Conservation (phyloP, 2,329 filamentous ascomycete genomes). For the Talaromyces sp. region DNA sequence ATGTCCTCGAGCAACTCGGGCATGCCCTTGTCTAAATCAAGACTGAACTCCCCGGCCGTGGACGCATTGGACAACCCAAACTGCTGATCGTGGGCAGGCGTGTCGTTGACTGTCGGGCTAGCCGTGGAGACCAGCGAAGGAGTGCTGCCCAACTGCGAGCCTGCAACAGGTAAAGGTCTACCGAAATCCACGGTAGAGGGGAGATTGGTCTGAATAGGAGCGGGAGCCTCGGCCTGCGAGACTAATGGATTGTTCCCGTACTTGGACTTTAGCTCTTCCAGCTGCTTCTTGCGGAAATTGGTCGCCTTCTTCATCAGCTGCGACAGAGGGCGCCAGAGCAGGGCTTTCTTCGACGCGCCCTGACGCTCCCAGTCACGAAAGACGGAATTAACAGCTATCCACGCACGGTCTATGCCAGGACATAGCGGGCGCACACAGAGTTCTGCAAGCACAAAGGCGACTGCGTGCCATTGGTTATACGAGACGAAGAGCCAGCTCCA, state of each 20-base stretch:
- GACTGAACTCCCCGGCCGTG: conserved; percentile 8
- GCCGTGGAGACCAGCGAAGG: background rate
- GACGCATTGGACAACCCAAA: background rate
- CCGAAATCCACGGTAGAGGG: background rate
- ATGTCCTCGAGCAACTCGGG: conserved; percentile 20
- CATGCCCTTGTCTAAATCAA: conserved; percentile 23
- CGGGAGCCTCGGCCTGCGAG: background rate
- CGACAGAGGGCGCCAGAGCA: conserved; percentile 59
- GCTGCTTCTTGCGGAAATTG: conserved; percentile 48
- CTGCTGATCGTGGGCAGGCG: background rate
- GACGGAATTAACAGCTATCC: conserved; percentile 50
- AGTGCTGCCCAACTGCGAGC: background rate
- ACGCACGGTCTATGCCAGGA: conserved; percentile 56
- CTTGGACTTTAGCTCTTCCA: conserved; percentile 16
- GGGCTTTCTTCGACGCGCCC: conserved; percentile 44
- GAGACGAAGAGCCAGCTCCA: conserved; percentile 63
- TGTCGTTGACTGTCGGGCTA: background rate
- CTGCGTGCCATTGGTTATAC: conserved; percentile 61
- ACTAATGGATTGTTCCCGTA: background rate
- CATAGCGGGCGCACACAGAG: conserved; percentile 54
- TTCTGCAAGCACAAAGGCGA: conserved; percentile 58
- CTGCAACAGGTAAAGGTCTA: background rate
- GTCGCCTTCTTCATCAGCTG: conserved; percentile 57
- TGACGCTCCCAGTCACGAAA: conserved; percentile 34
- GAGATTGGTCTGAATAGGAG: background rate